phyloP scores from a whole-genome alignment of 805 yeast species.

The Metschnikowia arizonensis region DNA sequence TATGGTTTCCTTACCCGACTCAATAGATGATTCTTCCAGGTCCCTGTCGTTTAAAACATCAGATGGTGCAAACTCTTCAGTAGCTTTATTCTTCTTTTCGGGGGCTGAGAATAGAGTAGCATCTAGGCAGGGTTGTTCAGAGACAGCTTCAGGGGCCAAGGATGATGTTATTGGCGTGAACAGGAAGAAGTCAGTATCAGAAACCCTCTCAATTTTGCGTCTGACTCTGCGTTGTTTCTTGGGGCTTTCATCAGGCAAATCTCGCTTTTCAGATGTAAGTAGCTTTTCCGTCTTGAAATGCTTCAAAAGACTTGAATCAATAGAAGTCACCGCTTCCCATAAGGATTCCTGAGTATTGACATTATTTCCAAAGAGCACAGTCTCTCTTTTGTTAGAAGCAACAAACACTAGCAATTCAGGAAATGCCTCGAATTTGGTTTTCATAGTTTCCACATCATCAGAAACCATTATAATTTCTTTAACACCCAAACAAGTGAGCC shows the following conservation, averaged over 20 bases:
- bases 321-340: conserved; percentile 12
- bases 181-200: conserved; percentile 34
- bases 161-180: conserved; percentile 16
- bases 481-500: conserved; percentile 17
- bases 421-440: neutral
- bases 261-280: neutral
- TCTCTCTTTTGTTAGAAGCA: neutral
- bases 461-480: neutral
- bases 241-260: neutral
- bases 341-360: conserved; percentile 7
- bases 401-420: neutral
- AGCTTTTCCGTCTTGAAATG: neutral
- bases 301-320: conserved; percentile 4
- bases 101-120: neutral
- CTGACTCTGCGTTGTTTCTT: conserved; percentile 23
- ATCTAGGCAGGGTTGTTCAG: neutral
- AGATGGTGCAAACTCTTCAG: neutral
- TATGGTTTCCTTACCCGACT: neutral
- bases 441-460: neutral
- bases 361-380: neutral
- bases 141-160: neutral
- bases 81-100: neutral
- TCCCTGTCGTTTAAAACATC: neutral
- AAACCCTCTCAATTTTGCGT: conserved; percentile 30
- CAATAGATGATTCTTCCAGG: neutral